These are phyloP conservation scores for Asterochloris erici DNA, from an alignment of 139 green algal species.

Conservation along the genomic window DNA sequence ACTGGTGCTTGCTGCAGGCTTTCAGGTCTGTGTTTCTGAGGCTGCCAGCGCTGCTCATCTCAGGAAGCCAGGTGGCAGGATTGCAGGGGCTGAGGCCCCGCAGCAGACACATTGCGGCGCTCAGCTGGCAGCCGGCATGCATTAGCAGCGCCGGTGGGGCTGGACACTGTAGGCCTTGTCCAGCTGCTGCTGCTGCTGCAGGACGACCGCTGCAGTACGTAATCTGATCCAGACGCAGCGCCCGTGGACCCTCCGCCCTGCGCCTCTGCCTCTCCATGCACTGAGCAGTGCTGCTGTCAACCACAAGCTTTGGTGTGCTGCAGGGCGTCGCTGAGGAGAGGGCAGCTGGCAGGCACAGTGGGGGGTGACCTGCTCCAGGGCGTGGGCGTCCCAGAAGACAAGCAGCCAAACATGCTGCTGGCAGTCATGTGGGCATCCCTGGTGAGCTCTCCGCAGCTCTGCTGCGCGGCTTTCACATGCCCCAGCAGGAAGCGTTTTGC, in stretches of 20 bases:
- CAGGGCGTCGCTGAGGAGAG: conserved; percentile 29
- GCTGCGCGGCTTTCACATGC: no score
- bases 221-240: not conserved
- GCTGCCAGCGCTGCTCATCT: no score
- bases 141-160: no score
- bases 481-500: no score
- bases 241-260: not conserved
- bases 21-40: no score
- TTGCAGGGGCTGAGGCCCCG: no score
- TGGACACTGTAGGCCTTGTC: no score
- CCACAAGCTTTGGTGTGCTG: not conserved
- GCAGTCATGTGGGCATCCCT: conserved; percentile 69
- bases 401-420: conserved; percentile 66
- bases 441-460: not conserved
- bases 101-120: no score
- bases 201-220: not conserved
- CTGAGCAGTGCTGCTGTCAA: not conserved
- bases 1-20: no score
- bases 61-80: no score
- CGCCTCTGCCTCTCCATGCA: not conserved
- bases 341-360: conserved; percentile 43
- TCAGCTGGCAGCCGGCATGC: no score
- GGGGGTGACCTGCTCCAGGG: conserved; percentile 46
- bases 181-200: no score
- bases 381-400: conserved; percentile 31